Percentiles rank a stretch among this genome's conserved stretches.
Evolutionary conservation across 345 rosid genomes (phyloP).

Genomic region (Ricinus communis): DNA sequence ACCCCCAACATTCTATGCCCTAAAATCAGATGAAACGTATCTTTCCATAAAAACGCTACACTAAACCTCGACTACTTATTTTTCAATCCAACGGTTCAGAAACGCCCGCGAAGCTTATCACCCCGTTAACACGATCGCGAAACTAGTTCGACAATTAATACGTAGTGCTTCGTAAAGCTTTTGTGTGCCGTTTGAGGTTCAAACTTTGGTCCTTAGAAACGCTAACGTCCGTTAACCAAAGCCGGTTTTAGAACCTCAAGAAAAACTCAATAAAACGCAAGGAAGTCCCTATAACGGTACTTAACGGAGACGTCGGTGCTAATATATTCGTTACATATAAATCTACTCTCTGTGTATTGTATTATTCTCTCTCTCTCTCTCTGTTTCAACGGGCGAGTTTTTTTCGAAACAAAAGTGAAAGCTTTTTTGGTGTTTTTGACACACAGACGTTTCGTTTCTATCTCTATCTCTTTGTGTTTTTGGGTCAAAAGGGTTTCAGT

Average conservation of each 20-base stretch:
- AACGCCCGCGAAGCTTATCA: slow-evolving; percentile 28
- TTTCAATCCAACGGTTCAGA: slow-evolving; percentile 36
- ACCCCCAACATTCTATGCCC: neutral
- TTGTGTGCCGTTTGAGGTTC: slow-evolving; percentile 75
- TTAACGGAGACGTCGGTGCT: slow-evolving; percentile 64
- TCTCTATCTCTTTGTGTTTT: too few species aligned
- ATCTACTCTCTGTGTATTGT: slow-evolving; percentile 15
- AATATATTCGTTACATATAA: slow-evolving; percentile 59
- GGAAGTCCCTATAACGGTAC: slow-evolving; percentile 34
- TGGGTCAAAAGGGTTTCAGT: neutral
- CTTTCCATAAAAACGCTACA: slow-evolving; percentile 7
- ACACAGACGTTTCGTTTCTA: slow-evolving; percentile 18
- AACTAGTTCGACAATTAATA: slow-evolving; percentile 25
- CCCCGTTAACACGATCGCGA: neutral
- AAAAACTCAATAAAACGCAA: neutral
- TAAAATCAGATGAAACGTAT: slow-evolving; percentile 21
- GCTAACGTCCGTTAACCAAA: slow-evolving; percentile 38
- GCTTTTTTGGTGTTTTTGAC: slow-evolving; percentile 14
- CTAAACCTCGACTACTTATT: slow-evolving; percentile 11
- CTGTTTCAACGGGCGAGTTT: slow-evolving; percentile 83
- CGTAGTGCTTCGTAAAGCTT: neutral
- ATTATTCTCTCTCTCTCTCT: slow-evolving; percentile 39
- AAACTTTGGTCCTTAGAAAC: slow-evolving; percentile 41
- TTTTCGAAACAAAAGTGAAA: slow-evolving; percentile 49
- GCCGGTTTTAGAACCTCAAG: slow-evolving; percentile 1